Evolutionary conservation across 73 alveolate genomes (phyloP).

Genomic region (Paramecium pentaurelia): DNA sequence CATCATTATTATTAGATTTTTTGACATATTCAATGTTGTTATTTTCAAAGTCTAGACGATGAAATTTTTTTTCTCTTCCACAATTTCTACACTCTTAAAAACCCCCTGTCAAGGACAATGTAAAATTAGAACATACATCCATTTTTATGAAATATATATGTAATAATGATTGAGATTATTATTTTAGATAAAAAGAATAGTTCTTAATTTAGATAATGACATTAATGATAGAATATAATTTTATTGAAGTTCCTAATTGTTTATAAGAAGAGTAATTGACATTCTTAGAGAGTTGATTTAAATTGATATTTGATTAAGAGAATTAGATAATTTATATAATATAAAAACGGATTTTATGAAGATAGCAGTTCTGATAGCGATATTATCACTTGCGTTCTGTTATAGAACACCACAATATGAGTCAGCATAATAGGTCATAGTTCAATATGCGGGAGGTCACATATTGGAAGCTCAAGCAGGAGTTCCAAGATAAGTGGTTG

Average conservation of each 20-base stretch:
- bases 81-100: background rate
- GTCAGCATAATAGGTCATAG: background rate
- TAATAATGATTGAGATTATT: background rate
- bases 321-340: background rate
- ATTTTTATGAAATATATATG: background rate
- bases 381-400: background rate
- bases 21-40: background rate
- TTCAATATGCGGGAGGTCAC: background rate
- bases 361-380: background rate
- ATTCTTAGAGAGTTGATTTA: background rate
- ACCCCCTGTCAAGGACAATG: background rate
- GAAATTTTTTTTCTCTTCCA: background rate
- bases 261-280: background rate
- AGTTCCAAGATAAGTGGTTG: slow-evolving; percentile 4
- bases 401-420: slow-evolving; percentile 8
- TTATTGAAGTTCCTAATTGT: background rate
- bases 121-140: background rate
- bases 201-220: background rate
- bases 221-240: background rate
- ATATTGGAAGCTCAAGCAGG: background rate
- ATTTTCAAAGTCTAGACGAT: background rate
- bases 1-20: background rate
- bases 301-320: background rate
- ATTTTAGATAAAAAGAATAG: background rate
- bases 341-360: background rate